Evolutionary conservation across 208 protist genomes (phyloP).

Genomic region (Herpetomonas tarakana): DNA sequence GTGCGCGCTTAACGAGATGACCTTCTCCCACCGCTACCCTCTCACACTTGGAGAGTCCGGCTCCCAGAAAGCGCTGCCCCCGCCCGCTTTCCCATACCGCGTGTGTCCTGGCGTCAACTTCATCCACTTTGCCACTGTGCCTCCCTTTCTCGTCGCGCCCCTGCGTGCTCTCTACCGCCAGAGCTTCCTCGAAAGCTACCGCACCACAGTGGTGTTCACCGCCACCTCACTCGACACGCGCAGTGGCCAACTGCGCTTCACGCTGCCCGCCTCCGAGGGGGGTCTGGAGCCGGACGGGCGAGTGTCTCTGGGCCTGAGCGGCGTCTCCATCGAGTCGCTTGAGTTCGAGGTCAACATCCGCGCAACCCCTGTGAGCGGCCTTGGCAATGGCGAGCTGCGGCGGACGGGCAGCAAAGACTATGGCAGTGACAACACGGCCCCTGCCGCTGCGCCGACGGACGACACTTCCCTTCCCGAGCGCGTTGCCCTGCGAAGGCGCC

Average conservation of each 20-base stretch:
- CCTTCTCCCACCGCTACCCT: slow-evolving; percentile 54
- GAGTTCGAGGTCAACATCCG: slow-evolving; percentile 55
- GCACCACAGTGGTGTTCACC: slow-evolving; percentile 46
- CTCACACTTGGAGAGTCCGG: slow-evolving; percentile 33
- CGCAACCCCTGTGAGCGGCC: background rate
- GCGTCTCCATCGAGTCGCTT: slow-evolving; percentile 46
- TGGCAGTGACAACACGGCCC: background rate
- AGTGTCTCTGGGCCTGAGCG: slow-evolving; percentile 39
- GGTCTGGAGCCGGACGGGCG: background rate
- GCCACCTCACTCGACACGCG: slow-evolving; percentile 18
- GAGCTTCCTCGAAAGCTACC: slow-evolving; percentile 29
- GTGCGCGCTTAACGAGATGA: slow-evolving; percentile 69
- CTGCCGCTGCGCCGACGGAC: background rate
- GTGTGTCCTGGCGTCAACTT: slow-evolving; percentile 76
- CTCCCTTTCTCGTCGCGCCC: slow-evolving; percentile 49
- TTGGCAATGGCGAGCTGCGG: background rate
- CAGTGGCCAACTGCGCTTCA: slow-evolving; percentile 54
- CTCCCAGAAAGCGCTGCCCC: slow-evolving; percentile 16
- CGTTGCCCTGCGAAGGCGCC: background rate
- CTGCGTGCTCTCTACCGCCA: slow-evolving; percentile 43
- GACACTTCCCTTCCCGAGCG: too few relatives aligned
- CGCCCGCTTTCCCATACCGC: slow-evolving; percentile 35
- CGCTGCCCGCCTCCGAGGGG: slow-evolving; percentile 32
- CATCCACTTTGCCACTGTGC: slow-evolving; percentile 42
- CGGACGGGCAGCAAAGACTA: background rate